Evolutionary conservation across 2,329 filamentous ascomycete genomes (phyloP), one percentile per base, ranked within the genome.

Genomic region (Alternaria sp.): DNA sequence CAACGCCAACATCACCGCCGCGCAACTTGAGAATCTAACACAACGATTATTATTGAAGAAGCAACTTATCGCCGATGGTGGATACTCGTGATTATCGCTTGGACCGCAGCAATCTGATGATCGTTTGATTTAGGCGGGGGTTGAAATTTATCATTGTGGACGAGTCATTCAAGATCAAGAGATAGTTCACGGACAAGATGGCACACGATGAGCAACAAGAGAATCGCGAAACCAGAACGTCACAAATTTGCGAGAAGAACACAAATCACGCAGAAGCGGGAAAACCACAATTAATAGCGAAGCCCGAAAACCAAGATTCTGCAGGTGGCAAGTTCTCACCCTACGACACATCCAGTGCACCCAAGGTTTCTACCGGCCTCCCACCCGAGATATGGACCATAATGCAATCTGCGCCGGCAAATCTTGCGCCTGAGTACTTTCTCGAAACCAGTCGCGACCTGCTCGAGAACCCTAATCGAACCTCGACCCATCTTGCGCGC

Each of bases 401-500:
- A 10, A 71, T 81, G 28, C 76, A 81, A 44, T 74, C 72, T 9
- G 73, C 73, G n/a, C 74, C 74, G 12, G 92, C 91, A 76, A 83
- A 83, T 12, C 94, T 93, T 74, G 81, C 85, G 15, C 85, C 89
- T 1, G 82, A 85, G 28, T 82, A 88, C 58, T 95, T 93, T 76
- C 80, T 84, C 62, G 79, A 85, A 44, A 89, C 91, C 54, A 92
- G 93, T 88, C 81, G 88, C 70, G 93, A 94, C 72, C 83, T 94
- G 60, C 87, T 95, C 67, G 86, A 86, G 69, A 94, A 95, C 72
- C 92, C 92, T 1, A 95, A 96, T 69, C 84, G 93, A 79, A 93
- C 93, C 68, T 92, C 91, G 0, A 89, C 86, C 15, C 91, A 91
- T 85, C 84, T 96, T 2, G 92, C 93, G 72, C 88, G 92, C 28